Conservation (phyloP, 1,284 basidiomycete species). For the Sutorius eximius region DNA sequence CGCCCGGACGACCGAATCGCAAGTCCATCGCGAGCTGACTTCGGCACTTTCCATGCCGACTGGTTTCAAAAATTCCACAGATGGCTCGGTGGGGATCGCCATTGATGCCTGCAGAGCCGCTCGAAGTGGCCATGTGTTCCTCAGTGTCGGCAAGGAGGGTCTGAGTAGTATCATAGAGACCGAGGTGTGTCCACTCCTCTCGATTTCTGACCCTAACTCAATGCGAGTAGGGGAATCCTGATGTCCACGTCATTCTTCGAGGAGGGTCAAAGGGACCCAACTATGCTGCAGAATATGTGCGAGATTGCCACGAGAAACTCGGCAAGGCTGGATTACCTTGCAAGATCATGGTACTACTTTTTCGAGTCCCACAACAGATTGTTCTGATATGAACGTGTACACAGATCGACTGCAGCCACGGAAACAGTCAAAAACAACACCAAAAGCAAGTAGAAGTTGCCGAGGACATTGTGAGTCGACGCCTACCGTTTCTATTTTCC, state of each 20-base stretch:
- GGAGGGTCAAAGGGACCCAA: conserved; percentile 88
- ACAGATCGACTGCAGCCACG: conserved; percentile 94
- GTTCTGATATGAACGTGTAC: background rate
- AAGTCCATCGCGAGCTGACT: conserved; percentile 88
- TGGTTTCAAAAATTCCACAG: conserved; percentile 77
- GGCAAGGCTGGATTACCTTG: conserved; percentile 76
- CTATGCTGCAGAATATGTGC: conserved; percentile 76
- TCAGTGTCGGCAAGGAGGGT: conserved; percentile 91
- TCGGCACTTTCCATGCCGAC: conserved; percentile 90
- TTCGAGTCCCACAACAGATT: background rate
- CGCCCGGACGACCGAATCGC: conserved; percentile 93
- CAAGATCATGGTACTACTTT: conserved; percentile 74
- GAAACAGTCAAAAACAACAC: conserved; percentile 90
- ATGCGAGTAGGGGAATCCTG: conserved; percentile 69
- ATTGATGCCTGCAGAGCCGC: conserved; percentile 92
- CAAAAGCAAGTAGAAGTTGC: conserved; percentile 82
- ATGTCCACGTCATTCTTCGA: conserved; percentile 90
- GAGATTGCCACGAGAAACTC: conserved; percentile 75
- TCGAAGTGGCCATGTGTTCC: conserved; percentile 84
- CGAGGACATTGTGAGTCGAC: conserved; percentile 72
- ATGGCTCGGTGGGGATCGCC: conserved; percentile 79
- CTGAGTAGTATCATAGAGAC: conserved; percentile 91
- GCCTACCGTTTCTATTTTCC: background rate
- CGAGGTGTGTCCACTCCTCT: conserved; percentile 43
- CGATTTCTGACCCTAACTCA: conserved; percentile 10